Percentiles rank a stretch among this genome's conserved stretches.
Evolutionary conservation across 176 grass and related monocot genomes (phyloP).

Genomic region (Ensete glaucum): DNA sequence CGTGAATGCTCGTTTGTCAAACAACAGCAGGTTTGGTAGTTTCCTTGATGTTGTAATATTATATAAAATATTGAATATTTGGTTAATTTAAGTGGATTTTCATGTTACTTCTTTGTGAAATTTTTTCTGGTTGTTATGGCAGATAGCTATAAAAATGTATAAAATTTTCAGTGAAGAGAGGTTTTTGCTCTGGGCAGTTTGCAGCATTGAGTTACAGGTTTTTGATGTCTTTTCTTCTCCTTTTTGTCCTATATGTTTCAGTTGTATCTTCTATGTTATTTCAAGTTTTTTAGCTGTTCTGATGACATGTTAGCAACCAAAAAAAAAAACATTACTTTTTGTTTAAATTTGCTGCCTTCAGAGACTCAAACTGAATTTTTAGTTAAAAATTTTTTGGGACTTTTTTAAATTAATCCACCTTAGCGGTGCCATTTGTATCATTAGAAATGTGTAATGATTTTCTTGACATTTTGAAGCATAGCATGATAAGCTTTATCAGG

Average conservation of each 20-base stretch:
- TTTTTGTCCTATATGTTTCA: constrained; percentile 11
- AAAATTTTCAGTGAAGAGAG: constrained; percentile 91
- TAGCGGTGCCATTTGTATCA: no score
- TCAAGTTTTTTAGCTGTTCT: constrained; percentile 1
- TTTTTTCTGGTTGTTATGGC: constrained; percentile 26
- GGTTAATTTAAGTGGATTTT: neutral
- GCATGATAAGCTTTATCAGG: no score
- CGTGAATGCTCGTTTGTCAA: constrained; percentile 92
- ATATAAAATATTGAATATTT: neutral
- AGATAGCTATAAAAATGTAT: constrained; percentile 99
- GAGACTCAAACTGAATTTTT: neutral
- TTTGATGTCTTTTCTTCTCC: constrained; percentile 1
- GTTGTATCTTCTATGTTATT: neutral
- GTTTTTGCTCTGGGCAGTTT: constrained; percentile 96
- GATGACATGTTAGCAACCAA: neutral
- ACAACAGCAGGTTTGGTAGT: constrained; percentile 76
- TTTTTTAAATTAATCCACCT: no score
- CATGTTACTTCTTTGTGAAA: neutral
- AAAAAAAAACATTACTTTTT: neutral
- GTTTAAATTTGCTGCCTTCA: neutral
- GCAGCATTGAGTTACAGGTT: constrained; percentile 95
- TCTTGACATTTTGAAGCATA: no score
- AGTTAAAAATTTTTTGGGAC: neutral
- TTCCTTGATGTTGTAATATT: neutral
- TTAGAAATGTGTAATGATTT: no score